Evolutionary conservation across 2,329 filamentous ascomycete species (phyloP).

Genomic region (Fusarium robinianum): DNA sequence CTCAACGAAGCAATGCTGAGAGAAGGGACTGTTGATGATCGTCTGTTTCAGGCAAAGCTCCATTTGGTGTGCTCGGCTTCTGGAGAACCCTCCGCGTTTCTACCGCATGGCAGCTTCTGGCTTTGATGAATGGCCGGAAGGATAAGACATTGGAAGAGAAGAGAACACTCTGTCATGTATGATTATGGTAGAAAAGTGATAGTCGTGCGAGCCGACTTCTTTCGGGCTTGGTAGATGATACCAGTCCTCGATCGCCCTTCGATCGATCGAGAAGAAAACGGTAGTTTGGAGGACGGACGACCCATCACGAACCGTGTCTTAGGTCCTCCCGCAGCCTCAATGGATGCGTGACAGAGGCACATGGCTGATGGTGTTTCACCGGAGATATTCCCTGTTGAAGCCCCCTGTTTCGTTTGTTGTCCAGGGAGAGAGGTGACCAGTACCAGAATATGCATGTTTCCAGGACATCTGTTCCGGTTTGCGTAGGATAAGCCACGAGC

Average conservation of each 20-base stretch:
- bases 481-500: conserved; percentile 8
- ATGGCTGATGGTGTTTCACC: conserved; percentile 9
- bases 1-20: conserved; percentile 10
- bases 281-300: too few species aligned
- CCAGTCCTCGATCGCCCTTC: too few species aligned
- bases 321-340: too few species aligned
- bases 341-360: conserved; percentile 10
- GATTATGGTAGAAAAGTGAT: too few species aligned
- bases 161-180: too few species aligned
- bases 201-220: too few species aligned
- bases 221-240: too few species aligned
- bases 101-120: too few species aligned
- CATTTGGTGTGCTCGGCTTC: conserved; percentile 1
- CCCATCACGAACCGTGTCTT: too few species aligned
- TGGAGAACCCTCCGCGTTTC: background rate
- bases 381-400: conserved; percentile 8
- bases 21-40: conserved; percentile 1
- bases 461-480: conserved; percentile 11
- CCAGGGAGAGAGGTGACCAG: conserved; percentile 4
- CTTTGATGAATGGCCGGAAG: too few species aligned
- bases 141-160: too few species aligned
- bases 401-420: conserved; percentile 4
- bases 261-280: too few species aligned
- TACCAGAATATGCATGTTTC: background rate
- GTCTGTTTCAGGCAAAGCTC: conserved; percentile 21